Percentiles rank a stretch among this genome's conserved stretches.
Evolutionary conservation across 345 rosid species (phyloP).

Genomic region (Carallia brachiata): DNA sequence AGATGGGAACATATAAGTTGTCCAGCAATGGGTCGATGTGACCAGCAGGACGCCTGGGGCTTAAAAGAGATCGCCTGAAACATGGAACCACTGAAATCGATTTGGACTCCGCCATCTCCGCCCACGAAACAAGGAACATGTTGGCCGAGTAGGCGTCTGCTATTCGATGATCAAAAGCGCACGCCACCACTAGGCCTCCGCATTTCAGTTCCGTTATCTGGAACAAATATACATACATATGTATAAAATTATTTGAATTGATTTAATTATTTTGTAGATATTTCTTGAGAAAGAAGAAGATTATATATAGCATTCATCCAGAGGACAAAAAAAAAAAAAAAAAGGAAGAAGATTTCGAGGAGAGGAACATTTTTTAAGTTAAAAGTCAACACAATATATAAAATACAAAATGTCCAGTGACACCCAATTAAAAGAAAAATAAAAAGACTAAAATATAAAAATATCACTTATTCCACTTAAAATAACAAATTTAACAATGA

Average conservation of each 20-base stretch:
- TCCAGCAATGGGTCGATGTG: constrained; percentile 35
- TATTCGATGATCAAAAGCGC: constrained; percentile 75
- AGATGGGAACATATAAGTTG: constrained; percentile 49
- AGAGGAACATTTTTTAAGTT: too few relatives aligned
- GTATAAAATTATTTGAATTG: background rate
- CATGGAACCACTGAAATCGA: constrained; percentile 46
- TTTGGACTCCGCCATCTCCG: constrained; percentile 46
- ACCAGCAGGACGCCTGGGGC: constrained; percentile 46
- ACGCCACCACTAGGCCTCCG: constrained; percentile 62
- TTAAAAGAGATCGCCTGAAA: constrained; percentile 55
- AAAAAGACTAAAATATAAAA: too few relatives aligned
- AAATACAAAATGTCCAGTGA: too few relatives aligned
- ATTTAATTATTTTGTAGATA: background rate
- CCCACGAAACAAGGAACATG: constrained; percentile 75
- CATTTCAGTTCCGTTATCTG: constrained; percentile 67
- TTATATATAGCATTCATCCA: too few relatives aligned
- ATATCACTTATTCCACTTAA: too few relatives aligned
- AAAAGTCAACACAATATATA: too few relatives aligned
- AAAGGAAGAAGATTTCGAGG: too few relatives aligned
- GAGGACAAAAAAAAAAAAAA: too few relatives aligned
- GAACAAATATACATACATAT: background rate
- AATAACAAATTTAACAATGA: too few relatives aligned
- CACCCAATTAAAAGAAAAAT: too few relatives aligned
- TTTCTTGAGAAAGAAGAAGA: too few relatives aligned
- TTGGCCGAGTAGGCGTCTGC: constrained; percentile 74